Evolutionary conservation across 495 filamentous ascomycete genomes (phyloP), one percentile per base, ranked within the genome.

Genomic region (Aspergillus indologenus): DNA sequence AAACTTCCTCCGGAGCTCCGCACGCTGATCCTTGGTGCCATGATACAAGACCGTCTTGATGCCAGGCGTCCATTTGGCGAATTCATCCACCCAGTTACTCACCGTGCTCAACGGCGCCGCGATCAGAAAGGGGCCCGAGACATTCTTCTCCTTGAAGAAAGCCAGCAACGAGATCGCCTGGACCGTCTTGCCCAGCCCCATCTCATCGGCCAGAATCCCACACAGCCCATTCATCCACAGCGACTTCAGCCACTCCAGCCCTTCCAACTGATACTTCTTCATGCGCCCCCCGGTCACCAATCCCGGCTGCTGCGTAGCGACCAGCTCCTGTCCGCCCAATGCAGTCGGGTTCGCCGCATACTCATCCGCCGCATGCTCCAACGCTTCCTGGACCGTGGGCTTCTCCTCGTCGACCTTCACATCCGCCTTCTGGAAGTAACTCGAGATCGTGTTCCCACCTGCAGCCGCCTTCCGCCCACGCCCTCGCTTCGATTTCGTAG

Each of bases 61-160:
- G 5, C 79, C 78, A 0, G 94, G 94, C 4, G 90, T 89, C 90
- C 92, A 98, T 66, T 88, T 86, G 8, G 83, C 81, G 67, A 98
- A 96, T 68, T 98, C 94, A 49, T 92, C 88, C n/a, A 96, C 85
- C 94, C 94, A 98, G 66, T 96, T 98, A 48, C 87, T 93, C 20
- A 96, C 77, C 0, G 94, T 97, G 64, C 91, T 96, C 47, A 98
- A 74, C 0, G 94, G 94, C 5, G 91, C 92, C 24, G 92, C 83
- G 54, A 98, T 90, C 26, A 98, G 70, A 68, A 96, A 96, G 0
- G 94, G 94, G 0, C 94, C 94, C 15, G 91, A 89, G 17, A 86
- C 82, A 50, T 91, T 87, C 56, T 92, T 88, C 67, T 96, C 92
- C 67, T 92, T 85, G 22, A 98, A 76, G 62, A 93, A 88, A 0